Evolutionary conservation across 805 yeast genomes (phyloP).

Genomic region (Vanderwaltozyma polyspora): DNA sequence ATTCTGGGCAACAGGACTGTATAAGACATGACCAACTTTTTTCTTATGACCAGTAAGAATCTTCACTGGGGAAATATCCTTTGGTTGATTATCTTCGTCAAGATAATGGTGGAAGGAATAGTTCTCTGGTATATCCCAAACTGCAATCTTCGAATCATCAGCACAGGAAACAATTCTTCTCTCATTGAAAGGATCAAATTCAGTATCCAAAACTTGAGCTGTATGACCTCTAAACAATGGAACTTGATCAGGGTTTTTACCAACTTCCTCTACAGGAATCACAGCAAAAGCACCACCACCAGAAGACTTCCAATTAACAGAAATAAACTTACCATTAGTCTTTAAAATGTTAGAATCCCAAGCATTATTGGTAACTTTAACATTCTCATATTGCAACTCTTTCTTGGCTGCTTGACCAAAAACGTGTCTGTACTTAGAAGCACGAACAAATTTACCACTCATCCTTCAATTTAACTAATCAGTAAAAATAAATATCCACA

Average conservation of each 20-base stretch:
- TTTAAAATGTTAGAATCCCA: conserved; percentile 91
- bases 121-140: conserved; percentile 82
- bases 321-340: conserved; percentile 73
- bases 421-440: conserved; percentile 93
- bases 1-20: conserved; percentile 80
- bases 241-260: conserved; percentile 87
- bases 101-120: conserved; percentile 56
- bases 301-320: conserved; percentile 87
- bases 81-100: conserved; percentile 44
- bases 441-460: conserved; percentile 86
- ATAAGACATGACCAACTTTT: conserved; percentile 86
- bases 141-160: conserved; percentile 67
- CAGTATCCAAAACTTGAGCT: conserved; percentile 91
- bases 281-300: conserved; percentile 98
- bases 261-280: conserved; percentile 73
- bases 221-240: conserved; percentile 94
- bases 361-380: conserved; percentile 78
- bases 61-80: conserved; percentile 62
- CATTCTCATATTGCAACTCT: conserved; percentile 35
- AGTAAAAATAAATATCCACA: no score
- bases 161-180: conserved; percentile 66
- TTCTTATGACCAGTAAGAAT: conserved; percentile 76
- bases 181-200: conserved; percentile 84
- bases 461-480: no score
- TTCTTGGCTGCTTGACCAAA: conserved; percentile 73